Base-by-base conservation (phyloP, 805 yeast genomes). In the Candida pseudoglaebosa region DNA sequence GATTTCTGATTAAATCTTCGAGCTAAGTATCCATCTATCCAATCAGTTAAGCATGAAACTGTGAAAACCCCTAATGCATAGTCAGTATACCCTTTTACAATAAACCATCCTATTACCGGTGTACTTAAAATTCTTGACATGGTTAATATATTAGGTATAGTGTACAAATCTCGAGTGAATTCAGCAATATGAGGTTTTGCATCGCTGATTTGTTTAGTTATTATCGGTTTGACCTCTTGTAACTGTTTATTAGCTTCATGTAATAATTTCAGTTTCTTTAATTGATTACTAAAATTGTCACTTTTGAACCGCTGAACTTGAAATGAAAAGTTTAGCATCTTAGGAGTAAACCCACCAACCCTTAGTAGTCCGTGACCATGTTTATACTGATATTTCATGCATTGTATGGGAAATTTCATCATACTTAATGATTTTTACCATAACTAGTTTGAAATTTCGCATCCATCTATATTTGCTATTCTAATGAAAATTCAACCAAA, bases 1-100 rank as follows among this genome's bases (percentile, higher is more conserved):
- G 96, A 80, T 51, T 79, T 75, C 73, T 84, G 67, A 40, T 87
- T 80, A 67, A 61, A 91, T 43, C 63, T 75, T 39, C 99, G 71
- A 4, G 99, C 99, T 45, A 95, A 78, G 53, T 63, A 85, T 0
- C 99, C 99, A 59, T 93, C 99, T 16, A 90, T 62, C 46, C 86
- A 82, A 58, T 93, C 99, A 0, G 99, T 91, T 3, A 89, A 57
- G 46, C 97, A 84, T 0, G 97, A 89, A 52, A 88, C 89, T 0
- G 79, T 70, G 59, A 93, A 91, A 8, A 93, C 54, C 1, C 78
- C 74, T 32, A 87, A 63, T 0, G 98, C 96, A 34, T 73, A 65
- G 9, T 71, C 60, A 2, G 83, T 65, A 20, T 86, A 73, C 12
- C 82, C 79, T 4, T 79, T 63, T 16, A 88, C 69, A 8, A 91